phyloP scores from a whole-genome alignment of 495 filamentous ascomycete species.

The Eremomyces bilateralis region DNA sequence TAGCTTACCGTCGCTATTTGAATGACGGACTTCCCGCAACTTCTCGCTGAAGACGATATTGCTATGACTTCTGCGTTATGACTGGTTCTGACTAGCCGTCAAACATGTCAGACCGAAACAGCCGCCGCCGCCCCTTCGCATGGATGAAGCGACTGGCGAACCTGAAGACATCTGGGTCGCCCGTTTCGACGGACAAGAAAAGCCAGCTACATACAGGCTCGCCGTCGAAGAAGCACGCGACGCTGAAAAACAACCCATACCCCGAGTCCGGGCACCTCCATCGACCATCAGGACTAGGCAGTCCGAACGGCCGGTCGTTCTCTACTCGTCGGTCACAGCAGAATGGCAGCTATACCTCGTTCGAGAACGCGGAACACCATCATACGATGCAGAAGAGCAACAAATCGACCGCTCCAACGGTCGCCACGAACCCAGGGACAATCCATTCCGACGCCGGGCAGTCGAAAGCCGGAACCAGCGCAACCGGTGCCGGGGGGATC shows the following conservation, averaged over 20 bases:
- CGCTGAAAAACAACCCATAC: constrained; percentile 65
- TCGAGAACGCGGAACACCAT: constrained; percentile 23
- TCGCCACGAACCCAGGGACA: constrained; percentile 61
- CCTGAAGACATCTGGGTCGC: constrained; percentile 43
- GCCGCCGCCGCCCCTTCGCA: constrained; percentile 67
- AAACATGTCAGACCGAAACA: constrained; percentile 33
- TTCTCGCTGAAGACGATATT: neutral
- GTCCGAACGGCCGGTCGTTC: constrained; percentile 36
- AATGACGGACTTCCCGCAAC: too few relatives aligned
- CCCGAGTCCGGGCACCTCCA: constrained; percentile 37
- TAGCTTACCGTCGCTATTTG: too few relatives aligned
- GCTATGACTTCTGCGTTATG: neutral
- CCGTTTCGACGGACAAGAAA: constrained; percentile 29
- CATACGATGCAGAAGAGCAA: constrained; percentile 32
- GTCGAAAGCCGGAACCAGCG: constrained; percentile 55
- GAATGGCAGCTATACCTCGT: constrained; percentile 19
- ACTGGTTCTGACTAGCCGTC: constrained; percentile 3
- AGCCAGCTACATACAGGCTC: constrained; percentile 16
- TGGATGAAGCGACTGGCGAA: constrained; percentile 90
- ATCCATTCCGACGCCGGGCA: constrained; percentile 50
- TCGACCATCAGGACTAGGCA: constrained; percentile 18
- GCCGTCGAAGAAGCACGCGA: constrained; percentile 33
- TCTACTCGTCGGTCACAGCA: constrained; percentile 24
- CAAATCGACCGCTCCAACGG: constrained; percentile 52
- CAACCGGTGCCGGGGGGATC: constrained; percentile 40